Evolutionary conservation across 768 basidiomycete species (phyloP).

Genomic region (Hemileccinum rubropunctum): DNA sequence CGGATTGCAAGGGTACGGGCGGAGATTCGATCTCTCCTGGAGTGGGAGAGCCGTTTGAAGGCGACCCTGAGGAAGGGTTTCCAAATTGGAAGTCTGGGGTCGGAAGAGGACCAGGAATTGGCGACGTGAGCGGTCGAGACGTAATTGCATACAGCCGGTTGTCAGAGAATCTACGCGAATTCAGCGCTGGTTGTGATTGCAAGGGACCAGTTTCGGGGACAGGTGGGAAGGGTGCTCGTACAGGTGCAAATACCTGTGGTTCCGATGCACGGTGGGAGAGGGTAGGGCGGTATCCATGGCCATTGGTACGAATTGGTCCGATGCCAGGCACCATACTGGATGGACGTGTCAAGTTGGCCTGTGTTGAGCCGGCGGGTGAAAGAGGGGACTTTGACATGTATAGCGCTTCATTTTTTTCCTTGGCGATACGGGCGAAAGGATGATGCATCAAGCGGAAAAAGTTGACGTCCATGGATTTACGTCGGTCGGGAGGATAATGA

Average conservation of each 20-base stretch:
- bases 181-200: slow-evolving; percentile 5
- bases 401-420: slow-evolving; percentile 35
- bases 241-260: slow-evolving; percentile 35
- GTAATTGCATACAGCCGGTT: slow-evolving; percentile 48
- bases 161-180: slow-evolving; percentile 38
- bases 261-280: slow-evolving; percentile 32
- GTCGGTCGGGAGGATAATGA: slow-evolving; percentile 34
- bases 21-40: slow-evolving; percentile 43
- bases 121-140: slow-evolving; percentile 47
- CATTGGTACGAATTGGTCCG: slow-evolving; percentile 46
- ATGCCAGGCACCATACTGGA: slow-evolving; percentile 24
- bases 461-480: slow-evolving; percentile 39
- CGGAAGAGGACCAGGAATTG: slow-evolving; percentile 53
- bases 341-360: slow-evolving; percentile 37
- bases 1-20: slow-evolving; percentile 34
- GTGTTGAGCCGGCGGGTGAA: slow-evolving; percentile 29
- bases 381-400: slow-evolving; percentile 33
- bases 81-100: slow-evolving; percentile 65
- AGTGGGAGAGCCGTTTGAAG: slow-evolving; percentile 47
- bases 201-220: slow-evolving; percentile 24
- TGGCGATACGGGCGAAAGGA: slow-evolving; percentile 31
- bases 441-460: slow-evolving; percentile 53
- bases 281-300: slow-evolving; percentile 38
- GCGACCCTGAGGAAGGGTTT: slow-evolving; percentile 45
- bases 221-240: slow-evolving; percentile 36